Evolutionary conservation across 805 yeast genomes (phyloP).

Genomic region (Lipomyces oligophaga): DNA sequence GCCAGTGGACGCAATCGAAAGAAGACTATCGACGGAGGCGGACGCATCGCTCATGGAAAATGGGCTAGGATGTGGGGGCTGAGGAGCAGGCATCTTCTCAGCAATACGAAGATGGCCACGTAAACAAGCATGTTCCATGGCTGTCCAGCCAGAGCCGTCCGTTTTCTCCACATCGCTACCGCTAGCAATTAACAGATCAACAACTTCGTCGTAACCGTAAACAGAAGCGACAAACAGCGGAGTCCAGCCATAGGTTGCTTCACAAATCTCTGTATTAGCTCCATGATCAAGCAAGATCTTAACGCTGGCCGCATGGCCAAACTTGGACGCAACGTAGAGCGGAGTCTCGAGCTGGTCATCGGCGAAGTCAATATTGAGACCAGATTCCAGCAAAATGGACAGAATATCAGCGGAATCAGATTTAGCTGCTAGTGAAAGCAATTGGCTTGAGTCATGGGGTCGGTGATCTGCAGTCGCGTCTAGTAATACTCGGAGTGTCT

Average conservation of each 20-base stretch:
- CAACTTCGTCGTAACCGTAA: conserved; percentile 66
- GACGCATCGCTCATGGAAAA: conserved; percentile 22
- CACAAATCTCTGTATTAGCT: conserved; percentile 75
- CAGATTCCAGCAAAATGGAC: conserved; percentile 50
- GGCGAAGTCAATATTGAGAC: conserved; percentile 60
- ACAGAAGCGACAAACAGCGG: conserved; percentile 87
- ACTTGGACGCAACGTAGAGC: conserved; percentile 71
- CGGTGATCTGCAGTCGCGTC: conserved; percentile 39
- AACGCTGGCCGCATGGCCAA: conserved; percentile 53
- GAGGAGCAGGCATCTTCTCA: conserved; percentile 43
- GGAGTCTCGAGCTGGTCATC: conserved; percentile 71
- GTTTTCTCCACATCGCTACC: conserved; percentile 54
- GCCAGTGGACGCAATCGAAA: conserved; percentile 16
- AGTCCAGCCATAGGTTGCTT: conserved; percentile 85
- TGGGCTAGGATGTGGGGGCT: conserved; percentile 15
- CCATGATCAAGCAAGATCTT: conserved; percentile 54
- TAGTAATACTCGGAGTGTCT: conserved; percentile 61
- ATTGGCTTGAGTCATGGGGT: conserved; percentile 57
- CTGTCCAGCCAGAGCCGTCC: conserved; percentile 93
- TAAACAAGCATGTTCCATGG: conserved; percentile 93
- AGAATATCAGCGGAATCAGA: conserved; percentile 58
- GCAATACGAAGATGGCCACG: conserved; percentile 80
- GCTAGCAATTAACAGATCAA: conserved; percentile 48
- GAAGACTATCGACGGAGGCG: conserved; percentile 24
- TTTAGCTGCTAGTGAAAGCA: conserved; percentile 65